Evolutionary conservation across 2,329 filamentous ascomycete genomes (phyloP), one percentile per base, ranked within the genome.

Genomic region (Cladorrhinum sp.): DNA sequence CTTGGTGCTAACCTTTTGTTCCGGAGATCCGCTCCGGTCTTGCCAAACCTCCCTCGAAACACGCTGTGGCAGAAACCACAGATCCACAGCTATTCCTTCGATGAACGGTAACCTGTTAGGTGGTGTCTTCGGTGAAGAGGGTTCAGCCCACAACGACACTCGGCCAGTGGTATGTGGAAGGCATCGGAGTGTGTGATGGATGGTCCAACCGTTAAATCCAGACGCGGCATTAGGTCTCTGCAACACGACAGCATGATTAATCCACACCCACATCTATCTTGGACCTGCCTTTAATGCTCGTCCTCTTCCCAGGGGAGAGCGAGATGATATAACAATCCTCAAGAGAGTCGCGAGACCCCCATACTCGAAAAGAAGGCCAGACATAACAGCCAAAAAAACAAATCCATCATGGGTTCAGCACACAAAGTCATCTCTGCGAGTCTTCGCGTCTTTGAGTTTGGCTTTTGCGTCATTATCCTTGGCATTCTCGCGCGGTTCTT

Each of bases 401-500:
- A n/a, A 42, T 42, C 36, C 36, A 52, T n/a, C 50, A 59, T 54
- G 49, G 57, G 57, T 30, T 46, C 57, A 20, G 49, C 57, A 26
- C 57, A 59, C 33, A 59, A 59, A 24, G 50, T 59, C 7, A 33
- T 59, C 46, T 59, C 57, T 39, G 30, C 39, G 26, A 26, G 30
- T 30, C 57, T 59, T 28, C 57, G 57, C 21, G 57, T 42, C 33
- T 28, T 59, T 18, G 57, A 59, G 39, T 54, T 54, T 48, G 49
- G 26, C 21, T 53, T 30, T 36, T 39, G 30, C 28, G 33, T 46
- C 21, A 59, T 59, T 36, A 54, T 59, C 57, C 57, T 59, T 20
- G 57, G 57, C 24, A 42, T 59, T 30, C 57, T 59, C 23, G 57
- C 30, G 3, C n/a, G 57, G 33, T 59, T 54, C 46, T 54, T 54